phyloP scores from a whole-genome alignment of 2,329 filamentous ascomycete species.

The Cercospora brassicicola region DNA sequence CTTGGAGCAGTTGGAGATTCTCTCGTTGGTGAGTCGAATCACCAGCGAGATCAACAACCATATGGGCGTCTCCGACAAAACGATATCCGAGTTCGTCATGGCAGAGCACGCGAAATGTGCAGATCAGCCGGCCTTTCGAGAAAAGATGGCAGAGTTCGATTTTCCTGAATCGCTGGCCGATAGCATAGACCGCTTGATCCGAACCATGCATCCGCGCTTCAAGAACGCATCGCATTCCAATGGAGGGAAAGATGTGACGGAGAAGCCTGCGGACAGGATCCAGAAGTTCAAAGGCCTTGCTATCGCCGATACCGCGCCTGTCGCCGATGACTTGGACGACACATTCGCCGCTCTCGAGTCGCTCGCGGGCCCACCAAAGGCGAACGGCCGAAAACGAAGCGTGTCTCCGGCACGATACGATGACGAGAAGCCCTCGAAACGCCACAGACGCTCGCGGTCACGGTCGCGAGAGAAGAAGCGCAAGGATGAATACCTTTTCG shows the following conservation, averaged over 20 bases:
- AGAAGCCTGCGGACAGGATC: conserved; percentile 61
- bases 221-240: conserved; percentile 56
- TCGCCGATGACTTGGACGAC: conserved; percentile 72
- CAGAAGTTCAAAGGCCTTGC: conserved; percentile 88
- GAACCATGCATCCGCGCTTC: conserved; percentile 80
- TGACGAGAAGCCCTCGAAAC: conserved; percentile 42
- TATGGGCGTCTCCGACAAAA: conserved; percentile 87
- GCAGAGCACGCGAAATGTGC: conserved; percentile 78
- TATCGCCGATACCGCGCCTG: conserved; percentile 68
- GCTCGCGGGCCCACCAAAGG: conserved; percentile 66
- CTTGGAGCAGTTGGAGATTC: conserved; percentile 82
- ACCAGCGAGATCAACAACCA: conserved; percentile 94
- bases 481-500: conserved; percentile 55
- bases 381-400: conserved; percentile 59
- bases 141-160: conserved; percentile 70
- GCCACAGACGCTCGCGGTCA: conserved; percentile 51
- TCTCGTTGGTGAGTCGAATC: conserved; percentile 92
- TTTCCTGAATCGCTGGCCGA: conserved; percentile 85
- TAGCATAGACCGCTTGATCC: conserved; percentile 84
- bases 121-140: conserved; percentile 71
- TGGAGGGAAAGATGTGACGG: conserved; percentile 43
- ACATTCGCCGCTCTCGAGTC: conserved; percentile 89
- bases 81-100: conserved; percentile 93
- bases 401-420: conserved; percentile 56
- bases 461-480: conserved; percentile 44